Conservation (phyloP, 371 early-diverging fungal genomes). For the Umbelopsis sp. region DNA sequence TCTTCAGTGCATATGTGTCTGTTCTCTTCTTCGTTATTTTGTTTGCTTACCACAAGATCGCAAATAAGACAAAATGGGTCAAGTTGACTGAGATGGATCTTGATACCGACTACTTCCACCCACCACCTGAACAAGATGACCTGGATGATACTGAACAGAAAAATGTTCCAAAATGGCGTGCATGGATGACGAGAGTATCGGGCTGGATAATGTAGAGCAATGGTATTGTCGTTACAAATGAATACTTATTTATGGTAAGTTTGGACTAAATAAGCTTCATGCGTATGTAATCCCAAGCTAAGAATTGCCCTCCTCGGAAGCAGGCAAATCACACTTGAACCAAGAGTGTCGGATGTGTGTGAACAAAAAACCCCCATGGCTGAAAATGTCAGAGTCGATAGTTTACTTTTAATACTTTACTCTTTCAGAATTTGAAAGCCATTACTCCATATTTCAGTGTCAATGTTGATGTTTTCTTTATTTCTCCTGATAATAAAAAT, state of each 20-base stretch:
- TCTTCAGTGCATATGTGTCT: conserved; percentile 17
- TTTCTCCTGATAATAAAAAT: too few species aligned
- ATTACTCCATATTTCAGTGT: too few species aligned
- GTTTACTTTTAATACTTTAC: too few species aligned
- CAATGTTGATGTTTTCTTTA: too few species aligned
- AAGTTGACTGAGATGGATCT: conserved; percentile 8
- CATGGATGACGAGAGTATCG: background rate
- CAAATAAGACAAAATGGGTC: conserved; percentile 10
- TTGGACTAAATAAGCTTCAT: too few species aligned
- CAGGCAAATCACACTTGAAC: too few species aligned
- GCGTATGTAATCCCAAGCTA: too few species aligned
- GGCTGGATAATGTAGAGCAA: background rate
- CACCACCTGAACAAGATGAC: conserved; percentile 14
- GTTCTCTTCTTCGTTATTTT: conserved; percentile 17
- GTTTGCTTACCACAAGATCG: conserved; percentile 15
- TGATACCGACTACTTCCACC: conserved; percentile 18
- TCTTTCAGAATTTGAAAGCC: too few species aligned
- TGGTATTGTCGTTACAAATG: background rate
- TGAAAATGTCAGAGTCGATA: too few species aligned
- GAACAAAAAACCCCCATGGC: too few species aligned
- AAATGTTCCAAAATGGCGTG: background rate
- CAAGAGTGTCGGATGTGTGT: too few species aligned
- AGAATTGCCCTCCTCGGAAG: too few species aligned
- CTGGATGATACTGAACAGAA: background rate
- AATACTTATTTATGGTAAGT: background rate